These are phyloP conservation scores for Yamadazyma jaroonii DNA, from an alignment of 1,139 yeast genomes.

Conservation along the genomic window DNA sequence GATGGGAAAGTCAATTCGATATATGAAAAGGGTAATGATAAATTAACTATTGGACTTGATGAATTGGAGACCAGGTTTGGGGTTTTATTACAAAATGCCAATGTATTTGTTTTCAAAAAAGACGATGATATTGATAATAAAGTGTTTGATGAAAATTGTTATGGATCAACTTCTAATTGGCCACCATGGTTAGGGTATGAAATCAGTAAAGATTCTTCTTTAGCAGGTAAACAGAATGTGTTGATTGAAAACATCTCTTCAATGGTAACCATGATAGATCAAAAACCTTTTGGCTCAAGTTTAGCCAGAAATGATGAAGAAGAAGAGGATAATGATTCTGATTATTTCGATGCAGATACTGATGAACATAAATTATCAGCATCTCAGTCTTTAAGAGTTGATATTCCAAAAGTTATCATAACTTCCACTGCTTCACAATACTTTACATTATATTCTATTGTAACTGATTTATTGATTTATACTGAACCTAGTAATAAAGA, in stretches of 20 bases:
- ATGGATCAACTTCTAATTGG: constrained; percentile 41
- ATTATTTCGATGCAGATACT: constrained; percentile 1
- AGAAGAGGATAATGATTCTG: constrained; percentile 8
- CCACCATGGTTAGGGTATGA: constrained; percentile 50
- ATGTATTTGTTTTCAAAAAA: constrained; percentile 38
- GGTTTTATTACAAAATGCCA: constrained; percentile 35
- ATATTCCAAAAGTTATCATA: constrained; percentile 39
- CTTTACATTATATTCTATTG: constrained; percentile 35
- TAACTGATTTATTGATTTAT: constrained; percentile 35
- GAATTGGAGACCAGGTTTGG: constrained; percentile 40
- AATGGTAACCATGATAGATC: constrained; percentile 33
- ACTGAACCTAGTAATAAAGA: constrained; percentile 41
- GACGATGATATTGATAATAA: constrained; percentile 16
- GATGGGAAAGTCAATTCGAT: constrained; percentile 41
- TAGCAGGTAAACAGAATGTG: constrained; percentile 37
- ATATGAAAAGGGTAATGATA: constrained; percentile 23
- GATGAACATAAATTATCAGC: constrained; percentile 4
- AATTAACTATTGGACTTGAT: constrained; percentile 20
- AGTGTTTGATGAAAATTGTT: constrained; percentile 26
- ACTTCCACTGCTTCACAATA: constrained; percentile 45
- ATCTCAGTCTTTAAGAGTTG: constrained; percentile 26
- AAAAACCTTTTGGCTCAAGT: constrained; percentile 25
- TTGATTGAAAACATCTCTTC: constrained; percentile 39
- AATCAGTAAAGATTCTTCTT: constrained; percentile 34
- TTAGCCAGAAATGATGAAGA: constrained; percentile 12